Conservation (phyloP, 331 rosid genomes). For the Saraca asoca region DNA sequence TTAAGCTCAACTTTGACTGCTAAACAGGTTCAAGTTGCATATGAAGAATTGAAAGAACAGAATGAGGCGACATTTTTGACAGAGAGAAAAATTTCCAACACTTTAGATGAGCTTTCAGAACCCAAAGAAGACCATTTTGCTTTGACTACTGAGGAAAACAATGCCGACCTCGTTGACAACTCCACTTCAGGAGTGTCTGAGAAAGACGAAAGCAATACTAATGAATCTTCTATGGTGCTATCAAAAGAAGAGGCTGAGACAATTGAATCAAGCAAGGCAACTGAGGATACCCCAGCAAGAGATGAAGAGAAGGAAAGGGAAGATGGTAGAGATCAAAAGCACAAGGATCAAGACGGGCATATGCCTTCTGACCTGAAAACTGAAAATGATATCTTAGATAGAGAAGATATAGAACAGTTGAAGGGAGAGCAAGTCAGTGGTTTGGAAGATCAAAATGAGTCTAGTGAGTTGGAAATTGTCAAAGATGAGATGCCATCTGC, state of each 20-base stretch:
- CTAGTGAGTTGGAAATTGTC: neutral
- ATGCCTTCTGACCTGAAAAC: neutral
- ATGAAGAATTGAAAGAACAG: too few species aligned
- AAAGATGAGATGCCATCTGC: neutral
- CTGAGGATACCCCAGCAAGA: neutral
- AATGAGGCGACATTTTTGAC: conserved; percentile 11
- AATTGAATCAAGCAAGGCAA: conserved; percentile 1
- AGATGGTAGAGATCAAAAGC: conserved; percentile 26
- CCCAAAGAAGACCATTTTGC: neutral
- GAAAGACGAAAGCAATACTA: neutral
- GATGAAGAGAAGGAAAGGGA: conserved; percentile 7
- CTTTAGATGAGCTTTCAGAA: conserved; percentile 18
- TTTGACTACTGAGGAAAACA: conserved; percentile 7
- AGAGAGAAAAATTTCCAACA: conserved; percentile 11
- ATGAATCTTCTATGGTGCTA: too few species aligned
- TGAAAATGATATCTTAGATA: neutral
- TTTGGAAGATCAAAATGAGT: conserved; percentile 2
- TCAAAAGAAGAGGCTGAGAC: conserved; percentile 1
- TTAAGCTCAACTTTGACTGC: neutral
- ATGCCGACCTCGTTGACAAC: neutral
- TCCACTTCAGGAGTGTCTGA: neutral
- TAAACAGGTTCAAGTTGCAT: neutral
- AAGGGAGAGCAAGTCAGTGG: too few species aligned
- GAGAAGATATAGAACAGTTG: neutral
- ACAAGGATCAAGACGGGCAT: conserved; percentile 1